These are phyloP conservation scores for Marchantia polymorpha DNA, from an alignment of 225 moss, liverwort and hornwort genomes.

Conservation along the genomic window DNA sequence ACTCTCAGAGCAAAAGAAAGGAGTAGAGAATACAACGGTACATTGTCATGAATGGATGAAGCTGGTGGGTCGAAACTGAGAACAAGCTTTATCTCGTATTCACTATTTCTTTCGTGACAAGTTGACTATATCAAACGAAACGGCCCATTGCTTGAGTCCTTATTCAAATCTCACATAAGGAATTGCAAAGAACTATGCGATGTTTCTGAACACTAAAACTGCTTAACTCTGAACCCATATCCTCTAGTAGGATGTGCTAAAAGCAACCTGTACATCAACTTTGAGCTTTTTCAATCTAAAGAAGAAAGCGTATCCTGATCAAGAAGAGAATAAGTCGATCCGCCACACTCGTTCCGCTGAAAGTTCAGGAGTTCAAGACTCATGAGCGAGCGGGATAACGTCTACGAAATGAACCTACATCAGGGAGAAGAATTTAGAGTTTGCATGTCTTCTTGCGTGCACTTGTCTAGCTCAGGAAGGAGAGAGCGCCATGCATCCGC, in stretches of 20 bases:
- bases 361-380: not conserved
- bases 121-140: not conserved
- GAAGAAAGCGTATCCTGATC: not conserved
- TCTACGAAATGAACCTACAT: constrained; percentile 14
- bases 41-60: not conserved
- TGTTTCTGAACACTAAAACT: not conserved
- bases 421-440: constrained; percentile 44
- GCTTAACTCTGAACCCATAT: not conserved
- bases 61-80: too few species aligned
- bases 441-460: constrained; percentile 46
- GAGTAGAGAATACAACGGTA: not conserved
- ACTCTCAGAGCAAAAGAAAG: not conserved
- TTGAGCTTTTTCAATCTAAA: not conserved
- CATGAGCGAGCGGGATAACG: not conserved
- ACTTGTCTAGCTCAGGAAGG: constrained; percentile 65
- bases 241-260: not conserved
- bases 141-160: not conserved
- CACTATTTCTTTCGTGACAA: not conserved
- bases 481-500: constrained; percentile 86
- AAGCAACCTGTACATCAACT: constrained; percentile 14
- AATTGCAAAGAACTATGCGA: constrained; percentile 9
- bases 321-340: not conserved
- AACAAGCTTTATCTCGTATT: not conserved
- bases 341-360: not conserved
- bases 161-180: not conserved